Evolutionary conservation across 208 protist species (phyloP).

Genomic region (Balamuthia mandrillaris): DNA sequence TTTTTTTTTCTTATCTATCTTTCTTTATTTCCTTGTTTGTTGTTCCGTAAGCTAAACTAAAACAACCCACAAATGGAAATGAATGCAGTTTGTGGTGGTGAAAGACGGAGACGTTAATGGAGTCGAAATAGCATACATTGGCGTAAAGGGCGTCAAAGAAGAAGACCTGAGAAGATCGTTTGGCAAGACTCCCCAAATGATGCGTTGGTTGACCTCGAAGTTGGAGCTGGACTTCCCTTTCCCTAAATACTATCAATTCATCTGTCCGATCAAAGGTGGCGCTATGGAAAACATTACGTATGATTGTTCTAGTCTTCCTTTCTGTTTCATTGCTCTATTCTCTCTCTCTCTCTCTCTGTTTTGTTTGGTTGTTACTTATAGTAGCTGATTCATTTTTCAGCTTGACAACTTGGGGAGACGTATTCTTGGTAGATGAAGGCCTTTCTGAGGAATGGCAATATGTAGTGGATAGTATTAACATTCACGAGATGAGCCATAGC

Average conservation of each 20-base stretch:
- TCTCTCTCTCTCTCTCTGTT: no score
- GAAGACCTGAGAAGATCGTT: neutral
- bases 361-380: no score
- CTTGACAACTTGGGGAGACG: constrained; percentile 2
- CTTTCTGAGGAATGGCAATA: neutral
- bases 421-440: neutral
- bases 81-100: neutral
- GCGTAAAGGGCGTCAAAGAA: neutral
- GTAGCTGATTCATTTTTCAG: no score
- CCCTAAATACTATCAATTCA: constrained; percentile 26
- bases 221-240: constrained; percentile 1
- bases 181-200: neutral
- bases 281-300: constrained; percentile 28
- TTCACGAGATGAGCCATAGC: constrained; percentile 14
- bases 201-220: constrained; percentile 15
- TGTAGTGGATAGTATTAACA: neutral
- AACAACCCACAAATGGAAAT: no score
- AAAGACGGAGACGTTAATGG: neutral
- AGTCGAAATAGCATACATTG: neutral
- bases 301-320: no score
- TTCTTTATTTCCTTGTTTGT: neutral
- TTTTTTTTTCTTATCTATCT: no score
- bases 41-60: no score
- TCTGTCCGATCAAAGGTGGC: neutral
- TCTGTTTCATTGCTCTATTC: no score